Base-by-base conservation (phyloP, 768 basidiomycete species). In the Mrakia hoshinonis region DNA sequence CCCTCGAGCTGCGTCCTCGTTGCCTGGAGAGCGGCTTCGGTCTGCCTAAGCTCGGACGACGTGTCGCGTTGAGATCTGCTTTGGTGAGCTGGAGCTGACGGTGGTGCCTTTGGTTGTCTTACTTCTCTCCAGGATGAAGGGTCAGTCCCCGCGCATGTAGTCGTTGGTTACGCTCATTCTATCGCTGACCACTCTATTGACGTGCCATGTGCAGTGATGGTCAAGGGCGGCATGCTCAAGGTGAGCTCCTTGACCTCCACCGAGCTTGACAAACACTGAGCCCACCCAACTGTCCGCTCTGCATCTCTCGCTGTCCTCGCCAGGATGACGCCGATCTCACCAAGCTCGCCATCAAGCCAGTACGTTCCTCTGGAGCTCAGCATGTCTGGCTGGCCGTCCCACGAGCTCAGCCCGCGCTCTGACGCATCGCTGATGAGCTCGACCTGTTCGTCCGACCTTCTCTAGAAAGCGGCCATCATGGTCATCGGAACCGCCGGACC, bases 401-500 rank as follows among this genome's bases (percentile, higher is more conserved):
- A 34, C 18, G 58, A 39, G 55, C 58, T 61, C 34, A 29, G 58
- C 58, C 36, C 31, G 12, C 46, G 49, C 54, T 15, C 52, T 49
- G 26, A 55, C 31, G 63, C 47, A 24, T 38, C n/a, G 13, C 24
- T 54, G 15, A 36, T 47, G 24, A 49, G 18, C 63, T 70, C 51
- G 51, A 49, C 24, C 12, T 52, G 5, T 13, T 24, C 43, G 22
- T 29, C 18, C 20, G 9, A 48, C 31, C 48, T 2, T 26, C 29
- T 5, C 39, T 15, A 92, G 89, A 91, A 89, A 20, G 91, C 93
- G 80, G 89, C 87, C 0, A 90, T 95, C 80, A 92, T 88, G 83
- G 91, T 95, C 38, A 91, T 98, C 77, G 95, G 96, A 49, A 86
- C 92, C 3, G 90, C 94, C 2, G 93, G 91, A 9, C 91, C 93